Evolutionary conservation across 129 eudicot species (phyloP).

Genomic region (Tanacetum coccineum): DNA sequence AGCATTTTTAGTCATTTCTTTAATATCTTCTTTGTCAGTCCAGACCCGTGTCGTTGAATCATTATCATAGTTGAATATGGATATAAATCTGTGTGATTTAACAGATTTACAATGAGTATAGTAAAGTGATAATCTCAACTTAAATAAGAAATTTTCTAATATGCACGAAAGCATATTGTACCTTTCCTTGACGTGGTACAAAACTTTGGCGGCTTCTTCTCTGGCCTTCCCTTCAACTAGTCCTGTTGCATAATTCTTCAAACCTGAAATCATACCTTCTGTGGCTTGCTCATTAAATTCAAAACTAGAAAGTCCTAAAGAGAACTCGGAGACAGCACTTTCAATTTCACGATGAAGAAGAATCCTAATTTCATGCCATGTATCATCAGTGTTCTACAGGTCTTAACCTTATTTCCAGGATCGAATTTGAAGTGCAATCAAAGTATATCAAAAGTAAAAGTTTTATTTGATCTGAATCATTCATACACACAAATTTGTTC

Average conservation of each 20-base stretch:
- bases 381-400: conserved; percentile 64
- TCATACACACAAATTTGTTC: too few species aligned
- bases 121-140: not conserved
- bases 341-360: conserved; percentile 73
- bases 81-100: conserved; percentile 48
- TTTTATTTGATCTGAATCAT: too few species aligned
- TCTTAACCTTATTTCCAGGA: too few species aligned
- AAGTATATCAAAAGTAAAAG: too few species aligned
- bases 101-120: not conserved
- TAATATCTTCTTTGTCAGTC: conserved; percentile 87
- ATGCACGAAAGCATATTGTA: conserved; percentile 2
- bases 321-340: conserved; percentile 51
- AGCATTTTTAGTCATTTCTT: conserved; percentile 67
- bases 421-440: too few species aligned
- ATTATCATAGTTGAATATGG: conserved; percentile 67
- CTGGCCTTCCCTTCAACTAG: conserved; percentile 67
- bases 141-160: not conserved
- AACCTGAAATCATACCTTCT: conserved; percentile 53
- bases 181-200: conserved; percentile 84
- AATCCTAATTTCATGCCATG: conserved; percentile 85
- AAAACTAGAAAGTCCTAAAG: conserved; percentile 61
- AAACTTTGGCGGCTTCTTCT: conserved; percentile 77
- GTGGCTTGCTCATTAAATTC: conserved; percentile 57
- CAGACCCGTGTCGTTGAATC: conserved; percentile 91
- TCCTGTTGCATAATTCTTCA: conserved; percentile 63